Evolutionary conservation across 306 rosid species (phyloP).

Genomic region (Cyamopsis tetragonoloba): DNA sequence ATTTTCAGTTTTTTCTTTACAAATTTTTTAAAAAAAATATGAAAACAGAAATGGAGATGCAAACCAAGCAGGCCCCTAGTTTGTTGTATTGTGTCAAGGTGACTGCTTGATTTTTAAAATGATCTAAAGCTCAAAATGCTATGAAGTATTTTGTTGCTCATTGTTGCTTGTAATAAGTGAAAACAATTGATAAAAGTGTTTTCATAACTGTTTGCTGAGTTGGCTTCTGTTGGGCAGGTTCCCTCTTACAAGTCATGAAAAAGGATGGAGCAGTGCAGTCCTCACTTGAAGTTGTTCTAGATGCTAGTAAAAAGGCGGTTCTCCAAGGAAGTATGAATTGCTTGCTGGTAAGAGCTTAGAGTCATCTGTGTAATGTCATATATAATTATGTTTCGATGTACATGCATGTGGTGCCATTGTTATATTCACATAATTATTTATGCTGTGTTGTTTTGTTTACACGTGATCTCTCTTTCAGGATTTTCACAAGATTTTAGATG

Average conservation of each 20-base stretch:
- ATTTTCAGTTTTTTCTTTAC: too few relatives aligned
- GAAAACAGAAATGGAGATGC: too few relatives aligned
- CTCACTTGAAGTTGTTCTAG: constrained; percentile 63
- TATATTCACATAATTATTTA: constrained; percentile 1
- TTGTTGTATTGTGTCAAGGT: not conserved
- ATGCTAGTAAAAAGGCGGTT: constrained; percentile 68
- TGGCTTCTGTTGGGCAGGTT: constrained; percentile 49
- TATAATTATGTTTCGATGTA: not conserved
- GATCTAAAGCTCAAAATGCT: constrained; percentile 8
- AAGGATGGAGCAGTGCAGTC: constrained; percentile 52
- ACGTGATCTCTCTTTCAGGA: constrained; percentile 49
- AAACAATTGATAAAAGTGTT: constrained; percentile 8
- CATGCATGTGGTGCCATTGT: not conserved
- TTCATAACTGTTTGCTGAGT: constrained; percentile 15
- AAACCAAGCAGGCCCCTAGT: too few relatives aligned
- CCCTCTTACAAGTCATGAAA: constrained; percentile 64
- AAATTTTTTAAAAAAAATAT: not conserved
- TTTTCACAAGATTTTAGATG: constrained; percentile 71
- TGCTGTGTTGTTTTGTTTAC: constrained; percentile 21
- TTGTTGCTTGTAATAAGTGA: not conserved
- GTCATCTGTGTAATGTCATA: constrained; percentile 3
- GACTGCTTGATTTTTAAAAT: constrained; percentile 7
- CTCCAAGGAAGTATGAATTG: constrained; percentile 78
- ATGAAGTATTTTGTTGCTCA: constrained; percentile 9
- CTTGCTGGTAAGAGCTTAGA: constrained; percentile 54